Percentiles rank a stretch among this genome's conserved stretches.
These are phyloP conservation scores for Jacaranda copaia DNA, from an alignment of 257 asterid species.

Conservation along the genomic window DNA sequence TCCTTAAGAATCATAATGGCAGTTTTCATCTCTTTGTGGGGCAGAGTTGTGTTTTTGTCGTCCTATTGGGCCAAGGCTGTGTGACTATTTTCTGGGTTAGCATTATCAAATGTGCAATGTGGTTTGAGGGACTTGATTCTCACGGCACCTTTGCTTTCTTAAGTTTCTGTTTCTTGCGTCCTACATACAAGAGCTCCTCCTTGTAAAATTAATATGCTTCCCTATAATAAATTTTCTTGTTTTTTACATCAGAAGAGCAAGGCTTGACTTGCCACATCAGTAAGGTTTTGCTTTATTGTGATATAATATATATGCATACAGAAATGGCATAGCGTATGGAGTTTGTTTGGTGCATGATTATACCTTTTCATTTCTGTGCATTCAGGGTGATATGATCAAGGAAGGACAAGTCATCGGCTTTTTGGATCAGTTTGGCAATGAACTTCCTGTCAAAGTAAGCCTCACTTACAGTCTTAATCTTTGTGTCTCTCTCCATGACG, in stretches of 20 bases:
- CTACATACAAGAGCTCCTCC: not conserved
- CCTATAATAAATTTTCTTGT: not conserved
- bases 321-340: slow-evolving; percentile 28
- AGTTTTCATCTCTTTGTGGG: slow-evolving; percentile 2
- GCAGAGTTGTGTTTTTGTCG: not conserved
- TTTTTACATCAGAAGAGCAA: not conserved
- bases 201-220: not conserved
- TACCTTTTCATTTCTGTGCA: slow-evolving; percentile 26
- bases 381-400: slow-evolving; percentile 82
- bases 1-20: not conserved
- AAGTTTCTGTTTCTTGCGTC: slow-evolving; percentile 14
- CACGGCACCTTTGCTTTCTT: not conserved
- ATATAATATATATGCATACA: slow-evolving; percentile 15
- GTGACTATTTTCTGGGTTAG: not conserved
- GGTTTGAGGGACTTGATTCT: not conserved
- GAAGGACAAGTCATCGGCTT: slow-evolving; percentile 86
- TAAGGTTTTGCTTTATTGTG: slow-evolving; percentile 40
- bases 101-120: not conserved
- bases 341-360: slow-evolving; percentile 9
- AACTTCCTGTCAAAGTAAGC: slow-evolving; percentile 79
- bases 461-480: slow-evolving; percentile 27
- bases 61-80: not conserved
- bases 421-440: slow-evolving; percentile 72
- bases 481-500: slow-evolving; percentile 5
- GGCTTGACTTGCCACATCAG: not conserved